These are phyloP conservation scores for Cajanus cajan DNA, from an alignment of 306 rosid genomes.

Conservation along the genomic window DNA sequence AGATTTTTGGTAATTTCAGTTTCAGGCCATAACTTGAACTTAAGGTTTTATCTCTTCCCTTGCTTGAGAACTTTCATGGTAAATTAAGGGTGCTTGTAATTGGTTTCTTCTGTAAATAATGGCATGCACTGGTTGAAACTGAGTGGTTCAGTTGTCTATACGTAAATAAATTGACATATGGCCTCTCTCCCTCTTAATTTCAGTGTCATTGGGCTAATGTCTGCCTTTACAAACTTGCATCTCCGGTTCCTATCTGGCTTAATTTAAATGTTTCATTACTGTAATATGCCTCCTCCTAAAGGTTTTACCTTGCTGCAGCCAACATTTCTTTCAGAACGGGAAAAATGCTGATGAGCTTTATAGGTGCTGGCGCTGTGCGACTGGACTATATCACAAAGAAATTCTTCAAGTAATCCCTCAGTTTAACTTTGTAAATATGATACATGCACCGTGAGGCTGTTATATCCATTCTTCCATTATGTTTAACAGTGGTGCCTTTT, in stretches of 20 bases:
- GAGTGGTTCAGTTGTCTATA: neutral
- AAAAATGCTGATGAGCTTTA: constrained; percentile 63
- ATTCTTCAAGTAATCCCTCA: constrained; percentile 58
- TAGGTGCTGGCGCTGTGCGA: constrained; percentile 59
- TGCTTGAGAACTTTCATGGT: neutral
- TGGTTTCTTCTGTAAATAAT: neutral
- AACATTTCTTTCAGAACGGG: constrained; percentile 71
- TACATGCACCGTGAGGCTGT: neutral
- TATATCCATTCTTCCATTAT: neutral
- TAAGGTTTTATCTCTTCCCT: neutral
- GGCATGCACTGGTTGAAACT: constrained; percentile 2
- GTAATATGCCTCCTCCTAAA: neutral
- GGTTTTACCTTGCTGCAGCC: constrained; percentile 57
- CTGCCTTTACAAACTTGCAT: too few relatives aligned
- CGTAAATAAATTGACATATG: neutral
- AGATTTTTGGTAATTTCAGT: constrained; percentile 4
- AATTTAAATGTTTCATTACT: neutral
- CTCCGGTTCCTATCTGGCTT: too few relatives aligned
- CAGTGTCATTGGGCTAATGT: too few relatives aligned
- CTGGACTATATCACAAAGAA: constrained; percentile 52
- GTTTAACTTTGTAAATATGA: constrained; percentile 8
- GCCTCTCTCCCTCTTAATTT: neutral
- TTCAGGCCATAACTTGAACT: neutral
- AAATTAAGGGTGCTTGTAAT: neutral
- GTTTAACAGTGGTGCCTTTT: constrained; percentile 21